Conservation (phyloP, 1,139 yeast genomes). For the Protomyces macrosporus region DNA sequence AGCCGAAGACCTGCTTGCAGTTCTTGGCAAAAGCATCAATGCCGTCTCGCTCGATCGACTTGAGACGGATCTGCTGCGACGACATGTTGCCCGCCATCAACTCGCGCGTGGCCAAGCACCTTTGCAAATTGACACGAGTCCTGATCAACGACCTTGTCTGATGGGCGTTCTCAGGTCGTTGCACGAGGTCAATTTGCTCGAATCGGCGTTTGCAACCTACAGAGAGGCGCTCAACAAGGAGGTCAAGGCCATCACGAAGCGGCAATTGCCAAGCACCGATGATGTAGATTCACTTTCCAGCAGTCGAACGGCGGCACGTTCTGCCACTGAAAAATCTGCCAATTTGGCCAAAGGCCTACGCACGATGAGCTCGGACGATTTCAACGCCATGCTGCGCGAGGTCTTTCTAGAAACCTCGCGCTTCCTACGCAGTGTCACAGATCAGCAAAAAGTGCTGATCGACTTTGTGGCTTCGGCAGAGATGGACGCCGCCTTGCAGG, state of each 20-base stretch:
- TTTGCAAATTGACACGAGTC: not conserved
- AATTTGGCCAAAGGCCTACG: slow-evolving; percentile 54
- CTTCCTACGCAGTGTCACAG: slow-evolving; percentile 63
- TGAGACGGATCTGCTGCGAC: not conserved
- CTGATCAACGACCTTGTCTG: not conserved
- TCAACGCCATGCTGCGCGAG: slow-evolving; percentile 60
- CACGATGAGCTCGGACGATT: slow-evolving; percentile 64
- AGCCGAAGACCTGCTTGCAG: not conserved
- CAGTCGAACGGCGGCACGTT: slow-evolving; percentile 29
- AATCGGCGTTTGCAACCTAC: slow-evolving; percentile 59
- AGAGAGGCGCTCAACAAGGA: slow-evolving; percentile 65
- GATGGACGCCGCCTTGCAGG: slow-evolving; percentile 34
- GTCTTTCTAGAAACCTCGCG: slow-evolving; percentile 65
- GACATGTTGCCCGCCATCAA: slow-evolving; percentile 4
- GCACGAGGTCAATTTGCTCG: slow-evolving; percentile 53
- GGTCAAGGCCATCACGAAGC: slow-evolving; percentile 65
- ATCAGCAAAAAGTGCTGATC: slow-evolving; percentile 72
- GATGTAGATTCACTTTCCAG: slow-evolving; percentile 36
- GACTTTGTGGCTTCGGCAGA: slow-evolving; percentile 58
- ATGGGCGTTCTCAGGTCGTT: not conserved
- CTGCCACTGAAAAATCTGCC: slow-evolving; percentile 34
- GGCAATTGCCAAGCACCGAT: slow-evolving; percentile 51
- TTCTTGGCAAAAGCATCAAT: not conserved
- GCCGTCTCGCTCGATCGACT: not conserved
- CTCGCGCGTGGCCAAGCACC: not conserved